phyloP scores from a whole-genome alignment of 805 yeast species.

The Wickerhamomyces subpelliculosus region DNA sequence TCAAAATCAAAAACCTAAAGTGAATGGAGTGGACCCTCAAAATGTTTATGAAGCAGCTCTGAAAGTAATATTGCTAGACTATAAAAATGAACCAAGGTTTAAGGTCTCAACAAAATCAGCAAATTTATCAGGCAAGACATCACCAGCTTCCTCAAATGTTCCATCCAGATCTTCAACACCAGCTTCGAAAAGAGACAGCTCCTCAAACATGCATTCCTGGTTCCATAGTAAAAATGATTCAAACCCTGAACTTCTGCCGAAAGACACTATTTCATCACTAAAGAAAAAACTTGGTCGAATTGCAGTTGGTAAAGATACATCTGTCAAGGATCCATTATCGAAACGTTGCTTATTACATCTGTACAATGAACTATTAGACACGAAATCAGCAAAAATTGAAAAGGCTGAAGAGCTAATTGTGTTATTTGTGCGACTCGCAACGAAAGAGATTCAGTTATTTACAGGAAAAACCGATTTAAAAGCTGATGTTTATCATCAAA shows the following conservation, averaged over 20 bases:
- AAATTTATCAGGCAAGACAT: background rate
- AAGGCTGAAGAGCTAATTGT: slow-evolving; percentile 41
- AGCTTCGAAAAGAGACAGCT: slow-evolving; percentile 18
- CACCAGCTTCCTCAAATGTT: slow-evolving; percentile 3
- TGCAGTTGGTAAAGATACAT: slow-evolving; percentile 35
- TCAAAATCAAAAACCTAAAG: background rate
- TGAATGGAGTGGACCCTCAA: background rate
- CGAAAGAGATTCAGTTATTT: slow-evolving; percentile 38
- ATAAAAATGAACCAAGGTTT: slow-evolving; percentile 60
- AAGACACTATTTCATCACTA: slow-evolving; percentile 26
- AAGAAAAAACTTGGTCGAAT: slow-evolving; percentile 36
- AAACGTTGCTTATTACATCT: slow-evolving; percentile 54
- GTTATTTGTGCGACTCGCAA: slow-evolving; percentile 46
- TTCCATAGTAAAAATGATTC: slow-evolving; percentile 22
- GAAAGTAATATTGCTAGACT: slow-evolving; percentile 50
- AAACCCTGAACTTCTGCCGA: slow-evolving; percentile 31
- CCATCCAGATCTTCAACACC: slow-evolving; percentile 8
- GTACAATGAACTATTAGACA: slow-evolving; percentile 47
- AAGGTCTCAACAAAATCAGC: slow-evolving; percentile 15
- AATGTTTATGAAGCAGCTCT: slow-evolving; percentile 46
- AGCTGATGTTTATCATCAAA: slow-evolving; percentile 14
- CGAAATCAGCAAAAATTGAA: slow-evolving; percentile 22
- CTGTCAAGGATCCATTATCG: slow-evolving; percentile 38
- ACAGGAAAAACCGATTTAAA: slow-evolving; percentile 15
- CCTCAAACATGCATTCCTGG: slow-evolving; percentile 23